A percentile compares a stretch with the other conserved stretches of the same genome.
Conservation (phyloP, 306 rosid species). For the Cicer judaicum region DNA sequence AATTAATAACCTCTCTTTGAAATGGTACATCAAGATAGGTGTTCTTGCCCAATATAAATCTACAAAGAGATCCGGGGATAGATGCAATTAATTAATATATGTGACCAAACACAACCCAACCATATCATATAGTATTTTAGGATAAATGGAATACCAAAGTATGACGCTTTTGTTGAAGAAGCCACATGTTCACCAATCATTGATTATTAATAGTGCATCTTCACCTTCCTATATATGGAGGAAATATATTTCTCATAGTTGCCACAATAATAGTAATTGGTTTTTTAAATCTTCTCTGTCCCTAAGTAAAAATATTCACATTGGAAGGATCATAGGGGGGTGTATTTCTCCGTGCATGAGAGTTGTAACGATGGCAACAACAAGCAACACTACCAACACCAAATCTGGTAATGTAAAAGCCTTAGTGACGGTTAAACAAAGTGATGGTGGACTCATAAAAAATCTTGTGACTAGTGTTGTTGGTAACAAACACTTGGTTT, state of each 20-base stretch:
- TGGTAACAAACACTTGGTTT: slow-evolving; percentile 37
- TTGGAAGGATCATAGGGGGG: background rate
- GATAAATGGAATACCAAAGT: background rate
- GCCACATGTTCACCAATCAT: background rate
- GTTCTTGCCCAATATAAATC: background rate
- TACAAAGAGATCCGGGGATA: background rate
- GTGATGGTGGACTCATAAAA: slow-evolving; percentile 7
- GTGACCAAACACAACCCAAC: background rate
- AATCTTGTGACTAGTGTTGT: slow-evolving; percentile 34
- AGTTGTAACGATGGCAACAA: slow-evolving; percentile 1
- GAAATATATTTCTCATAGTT: background rate
- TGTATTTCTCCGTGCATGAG: background rate
- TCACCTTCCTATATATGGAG: background rate
- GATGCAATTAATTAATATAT: background rate
- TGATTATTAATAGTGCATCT: background rate
- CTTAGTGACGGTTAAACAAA: slow-evolving; percentile 31
- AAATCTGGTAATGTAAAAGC: slow-evolving; percentile 38
- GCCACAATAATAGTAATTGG: background rate
- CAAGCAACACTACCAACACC: background rate
- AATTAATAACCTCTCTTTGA: background rate
- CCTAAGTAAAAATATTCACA: background rate
- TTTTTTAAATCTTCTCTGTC: background rate
- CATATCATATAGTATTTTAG: background rate
- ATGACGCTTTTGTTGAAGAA: slow-evolving; percentile 6
- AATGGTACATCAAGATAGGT: background rate